phyloP scores from a whole-genome alignment of 106 monocot species.

The Narthecium ossifragum region DNA sequence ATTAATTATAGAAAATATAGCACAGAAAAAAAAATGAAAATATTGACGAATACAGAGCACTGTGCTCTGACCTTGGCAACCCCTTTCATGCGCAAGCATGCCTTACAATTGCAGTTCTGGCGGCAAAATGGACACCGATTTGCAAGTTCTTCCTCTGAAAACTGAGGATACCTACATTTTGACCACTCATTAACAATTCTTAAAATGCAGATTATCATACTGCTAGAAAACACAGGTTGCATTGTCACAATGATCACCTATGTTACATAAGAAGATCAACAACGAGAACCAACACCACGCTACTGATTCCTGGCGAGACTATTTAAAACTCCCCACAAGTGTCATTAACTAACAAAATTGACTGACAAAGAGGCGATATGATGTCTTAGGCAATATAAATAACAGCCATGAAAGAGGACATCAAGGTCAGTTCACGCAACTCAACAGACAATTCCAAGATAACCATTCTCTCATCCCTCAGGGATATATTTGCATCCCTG shows the following conservation, averaged over 20 bases:
- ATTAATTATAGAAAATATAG: too few relatives aligned
- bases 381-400: too few relatives aligned
- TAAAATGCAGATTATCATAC: neutral
- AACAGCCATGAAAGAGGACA: too few relatives aligned
- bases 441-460: too few relatives aligned
- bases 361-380: neutral
- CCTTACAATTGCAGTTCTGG: slow-evolving; percentile 21
- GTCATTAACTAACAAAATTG: neutral
- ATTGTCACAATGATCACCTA: too few relatives aligned
- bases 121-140: slow-evolving; percentile 13
- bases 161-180: slow-evolving; percentile 28
- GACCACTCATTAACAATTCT: slow-evolving; percentile 6
- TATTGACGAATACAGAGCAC: neutral
- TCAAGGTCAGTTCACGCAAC: too few relatives aligned
- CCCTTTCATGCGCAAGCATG: slow-evolving; percentile 21
- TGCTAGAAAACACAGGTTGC: neutral
- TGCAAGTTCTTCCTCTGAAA: slow-evolving; percentile 1
- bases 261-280: neutral
- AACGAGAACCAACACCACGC: neutral
- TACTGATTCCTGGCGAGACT: neutral
- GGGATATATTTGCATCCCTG: too few relatives aligned
- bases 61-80: slow-evolving; percentile 12
- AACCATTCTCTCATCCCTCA: too few relatives aligned
- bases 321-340: neutral
- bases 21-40: neutral